Conservation (phyloP, 805 yeast genomes). For the Pichia deserticola region DNA sequence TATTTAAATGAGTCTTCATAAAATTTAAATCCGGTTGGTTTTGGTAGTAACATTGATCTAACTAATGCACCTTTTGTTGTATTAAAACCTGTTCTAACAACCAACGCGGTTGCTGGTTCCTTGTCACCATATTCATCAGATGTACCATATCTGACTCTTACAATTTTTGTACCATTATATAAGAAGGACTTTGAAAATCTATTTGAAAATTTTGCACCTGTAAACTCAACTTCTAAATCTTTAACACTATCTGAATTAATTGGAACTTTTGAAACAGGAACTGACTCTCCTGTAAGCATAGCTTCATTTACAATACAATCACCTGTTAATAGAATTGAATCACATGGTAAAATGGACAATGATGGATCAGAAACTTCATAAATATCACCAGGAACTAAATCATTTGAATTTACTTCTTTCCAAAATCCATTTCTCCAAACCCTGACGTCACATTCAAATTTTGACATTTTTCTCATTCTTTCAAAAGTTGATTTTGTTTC, state of each 20-base stretch:
- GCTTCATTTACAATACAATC: constrained; percentile 97
- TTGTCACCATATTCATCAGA: constrained; percentile 47
- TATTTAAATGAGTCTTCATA: constrained; percentile 92
- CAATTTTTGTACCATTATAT: constrained; percentile 83
- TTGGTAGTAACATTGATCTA: constrained; percentile 94
- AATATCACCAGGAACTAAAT: constrained; percentile 92
- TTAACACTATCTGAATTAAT: constrained; percentile 56
- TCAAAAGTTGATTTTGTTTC: constrained; percentile 75
- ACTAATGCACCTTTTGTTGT: constrained; percentile 93
- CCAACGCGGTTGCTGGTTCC: constrained; percentile 81
- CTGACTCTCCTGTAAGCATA: constrained; percentile 97
- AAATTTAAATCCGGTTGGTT: constrained; percentile 87
- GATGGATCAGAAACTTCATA: constrained; percentile 88
- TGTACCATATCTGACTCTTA: constrained; percentile 68
- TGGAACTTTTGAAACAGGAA: constrained; percentile 80
- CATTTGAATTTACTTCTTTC: constrained; percentile 70
- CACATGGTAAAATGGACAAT: constrained; percentile 72
- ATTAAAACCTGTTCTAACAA: constrained; percentile 82
- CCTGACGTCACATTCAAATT: constrained; percentile 71
- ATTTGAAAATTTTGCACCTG: constrained; percentile 49
- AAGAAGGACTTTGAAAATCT: constrained; percentile 67
- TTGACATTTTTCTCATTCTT: constrained; percentile 67
- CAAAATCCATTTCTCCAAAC: constrained; percentile 92
- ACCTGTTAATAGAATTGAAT: constrained; percentile 78
- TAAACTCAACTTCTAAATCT: constrained; percentile 50